A percentile compares a stretch with the other conserved stretches of the same genome.
Evolutionary conservation across 179 eudicot genomes (phyloP).

Genomic region (Gypsophila paniculata): DNA sequence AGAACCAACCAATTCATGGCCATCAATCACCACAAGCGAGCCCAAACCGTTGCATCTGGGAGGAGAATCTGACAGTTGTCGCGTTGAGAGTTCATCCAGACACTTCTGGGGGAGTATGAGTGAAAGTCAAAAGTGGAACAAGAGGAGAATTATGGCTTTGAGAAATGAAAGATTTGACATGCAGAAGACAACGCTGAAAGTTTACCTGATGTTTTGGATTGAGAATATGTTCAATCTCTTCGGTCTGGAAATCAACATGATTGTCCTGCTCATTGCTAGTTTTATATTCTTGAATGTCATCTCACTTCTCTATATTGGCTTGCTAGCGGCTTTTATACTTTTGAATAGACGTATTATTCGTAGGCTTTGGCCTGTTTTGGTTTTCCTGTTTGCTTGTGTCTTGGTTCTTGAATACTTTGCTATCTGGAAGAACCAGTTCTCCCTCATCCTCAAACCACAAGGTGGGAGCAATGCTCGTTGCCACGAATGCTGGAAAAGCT

Average conservation of each 20-base stretch:
- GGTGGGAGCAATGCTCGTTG: conserved; percentile 46
- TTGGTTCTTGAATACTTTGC: conserved; percentile 80
- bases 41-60: conserved; percentile 30
- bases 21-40: conserved; percentile 34
- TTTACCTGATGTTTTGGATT: conserved; percentile 86
- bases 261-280: conserved; percentile 79
- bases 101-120: conserved; percentile 67
- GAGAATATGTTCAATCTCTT: conserved; percentile 92
- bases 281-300: conserved; percentile 77
- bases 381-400: conserved; percentile 66
- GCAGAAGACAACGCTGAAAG: conserved; percentile 78
- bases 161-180: conserved; percentile 86
- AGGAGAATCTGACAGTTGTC: conserved; percentile 33
- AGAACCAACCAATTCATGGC: conserved; percentile 44
- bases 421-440: conserved; percentile 59
- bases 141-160: conserved; percentile 58
- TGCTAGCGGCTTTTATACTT: conserved; percentile 81
- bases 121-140: conserved; percentile 93
- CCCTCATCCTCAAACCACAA: conserved; percentile 29
- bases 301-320: conserved; percentile 77
- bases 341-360: conserved; percentile 66
- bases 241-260: conserved; percentile 96
- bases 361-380: conserved; percentile 79
- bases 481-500: conserved; percentile 84
- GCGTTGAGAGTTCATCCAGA: conserved; percentile 41